phyloP scores from a whole-genome alignment of 2,329 filamentous ascomycete species.

The Nannizzia gypsea region DNA sequence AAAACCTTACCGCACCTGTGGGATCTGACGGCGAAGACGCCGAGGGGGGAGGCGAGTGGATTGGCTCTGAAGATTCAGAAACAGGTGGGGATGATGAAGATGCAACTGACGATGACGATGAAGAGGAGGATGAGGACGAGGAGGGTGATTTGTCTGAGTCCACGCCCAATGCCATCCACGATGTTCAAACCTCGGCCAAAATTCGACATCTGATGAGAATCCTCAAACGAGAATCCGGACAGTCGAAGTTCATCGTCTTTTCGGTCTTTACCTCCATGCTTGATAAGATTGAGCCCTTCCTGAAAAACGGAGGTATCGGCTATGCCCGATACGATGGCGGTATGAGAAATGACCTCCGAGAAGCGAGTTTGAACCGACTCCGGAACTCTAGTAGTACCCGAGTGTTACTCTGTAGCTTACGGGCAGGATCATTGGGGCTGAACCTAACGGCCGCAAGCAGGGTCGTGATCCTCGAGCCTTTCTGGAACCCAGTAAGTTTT shows the following conservation, averaged over 20 bases:
- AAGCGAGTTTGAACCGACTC: slow-evolving; percentile 68
- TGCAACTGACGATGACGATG: slow-evolving; percentile 30
- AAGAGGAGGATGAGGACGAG: slow-evolving; percentile 28
- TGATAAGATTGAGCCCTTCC: slow-evolving; percentile 85
- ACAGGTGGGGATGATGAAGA: slow-evolving; percentile 27
- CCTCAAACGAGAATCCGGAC: slow-evolving; percentile 60
- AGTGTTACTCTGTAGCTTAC: slow-evolving; percentile 81
- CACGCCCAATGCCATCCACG: slow-evolving; percentile 21
- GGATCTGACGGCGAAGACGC: slow-evolving; percentile 78
- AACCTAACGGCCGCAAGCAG: slow-evolving; percentile 89
- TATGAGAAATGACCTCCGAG: slow-evolving; percentile 87
- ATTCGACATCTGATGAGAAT: slow-evolving; percentile 76
- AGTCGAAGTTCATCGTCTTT: slow-evolving; percentile 97
- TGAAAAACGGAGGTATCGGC: slow-evolving; percentile 59
- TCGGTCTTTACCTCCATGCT: slow-evolving; percentile 98
- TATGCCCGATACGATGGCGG: slow-evolving; percentile 87
- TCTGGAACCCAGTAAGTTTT: slow-evolving; percentile 89
- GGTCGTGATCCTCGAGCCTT: slow-evolving; percentile 91
- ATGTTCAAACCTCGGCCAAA: slow-evolving; percentile 59
- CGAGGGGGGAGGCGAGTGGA: slow-evolving; percentile 71
- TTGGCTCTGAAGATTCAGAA: slow-evolving; percentile 60
- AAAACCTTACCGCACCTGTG: slow-evolving; percentile 64
- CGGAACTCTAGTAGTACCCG: slow-evolving; percentile 63
- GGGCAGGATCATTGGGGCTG: slow-evolving; percentile 83
- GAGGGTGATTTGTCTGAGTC: slow-evolving; percentile 34